Evolutionary conservation across 2,329 filamentous ascomycete species (phyloP).

Genomic region (Colletotrichum chlorophyti): DNA sequence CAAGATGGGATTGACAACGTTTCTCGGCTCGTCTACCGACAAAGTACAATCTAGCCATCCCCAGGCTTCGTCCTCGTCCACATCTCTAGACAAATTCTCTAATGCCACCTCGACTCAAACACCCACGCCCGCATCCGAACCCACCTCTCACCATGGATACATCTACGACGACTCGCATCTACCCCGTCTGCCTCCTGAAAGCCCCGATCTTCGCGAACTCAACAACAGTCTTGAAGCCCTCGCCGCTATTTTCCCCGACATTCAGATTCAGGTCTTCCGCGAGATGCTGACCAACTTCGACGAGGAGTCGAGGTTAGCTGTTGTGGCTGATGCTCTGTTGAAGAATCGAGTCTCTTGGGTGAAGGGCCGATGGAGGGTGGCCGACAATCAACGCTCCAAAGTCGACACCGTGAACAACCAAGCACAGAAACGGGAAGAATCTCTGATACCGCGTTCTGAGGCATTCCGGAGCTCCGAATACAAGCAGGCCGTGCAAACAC

Average conservation of each 20-base stretch:
- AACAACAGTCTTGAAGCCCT: slow-evolving; percentile 74
- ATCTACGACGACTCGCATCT: slow-evolving; percentile 65
- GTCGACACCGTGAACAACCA: slow-evolving; percentile 37
- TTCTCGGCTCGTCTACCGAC: slow-evolving; percentile 29
- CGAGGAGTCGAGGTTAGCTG: slow-evolving; percentile 76
- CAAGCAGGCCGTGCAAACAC: slow-evolving; percentile 69
- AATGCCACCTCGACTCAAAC: not conserved
- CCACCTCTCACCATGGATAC: slow-evolving; percentile 46
- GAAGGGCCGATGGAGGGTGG: slow-evolving; percentile 68
- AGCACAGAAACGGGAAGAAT: slow-evolving; percentile 22
- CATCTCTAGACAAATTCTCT: not conserved
- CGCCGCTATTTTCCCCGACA: slow-evolving; percentile 76
- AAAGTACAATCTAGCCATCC: slow-evolving; percentile 4
- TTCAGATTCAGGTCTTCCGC: slow-evolving; percentile 83
- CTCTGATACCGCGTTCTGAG: slow-evolving; percentile 61
- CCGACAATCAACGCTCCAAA: slow-evolving; percentile 42
- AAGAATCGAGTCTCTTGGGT: slow-evolving; percentile 75
- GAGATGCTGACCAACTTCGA: slow-evolving; percentile 80
- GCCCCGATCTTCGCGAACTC: slow-evolving; percentile 70
- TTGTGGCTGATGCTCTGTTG: slow-evolving; percentile 79
- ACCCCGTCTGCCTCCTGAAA: slow-evolving; percentile 52
- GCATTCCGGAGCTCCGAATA: slow-evolving; percentile 73
- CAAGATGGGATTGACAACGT: slow-evolving; percentile 29
- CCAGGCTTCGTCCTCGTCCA: slow-evolving; percentile 8
- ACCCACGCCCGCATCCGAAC: slow-evolving; percentile 37